phyloP scores from a whole-genome alignment of 2,329 filamentous ascomycete genomes.

The Ascochyta pisi region DNA sequence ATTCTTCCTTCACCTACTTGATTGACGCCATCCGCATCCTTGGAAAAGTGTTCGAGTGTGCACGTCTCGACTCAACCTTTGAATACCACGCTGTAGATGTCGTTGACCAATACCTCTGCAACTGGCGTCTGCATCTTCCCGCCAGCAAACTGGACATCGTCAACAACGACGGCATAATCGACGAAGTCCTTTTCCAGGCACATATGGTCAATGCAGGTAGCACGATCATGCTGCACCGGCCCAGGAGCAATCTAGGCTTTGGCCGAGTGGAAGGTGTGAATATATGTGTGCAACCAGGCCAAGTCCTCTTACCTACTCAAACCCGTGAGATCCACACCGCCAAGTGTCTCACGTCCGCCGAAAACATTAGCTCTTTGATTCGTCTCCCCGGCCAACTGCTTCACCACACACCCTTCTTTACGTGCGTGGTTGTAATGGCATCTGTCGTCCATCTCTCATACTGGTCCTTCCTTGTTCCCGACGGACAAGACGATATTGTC shows the following conservation, averaged over 20 bases:
- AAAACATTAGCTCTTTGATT: slow-evolving; percentile 76
- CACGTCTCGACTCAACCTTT: slow-evolving; percentile 43
- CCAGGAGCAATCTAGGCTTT: slow-evolving; percentile 49
- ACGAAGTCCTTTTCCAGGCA: slow-evolving; percentile 92
- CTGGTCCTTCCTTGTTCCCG: slow-evolving; percentile 65
- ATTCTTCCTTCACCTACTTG: slow-evolving; percentile 85
- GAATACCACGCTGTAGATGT: slow-evolving; percentile 58
- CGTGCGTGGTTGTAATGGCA: slow-evolving; percentile 51
- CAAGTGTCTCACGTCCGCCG: slow-evolving; percentile 81
- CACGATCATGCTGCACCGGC: slow-evolving; percentile 54
- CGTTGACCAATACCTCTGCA: slow-evolving; percentile 68
- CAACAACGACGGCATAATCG: slow-evolving; percentile 69
- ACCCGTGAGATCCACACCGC: slow-evolving; percentile 71
- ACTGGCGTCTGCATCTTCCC: slow-evolving; percentile 83
- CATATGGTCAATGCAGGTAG: slow-evolving; percentile 70
- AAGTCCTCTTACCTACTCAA: slow-evolving; percentile 59
- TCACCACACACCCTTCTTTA: slow-evolving; percentile 65
- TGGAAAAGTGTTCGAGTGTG: slow-evolving; percentile 71
- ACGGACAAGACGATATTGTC: slow-evolving; percentile 68
- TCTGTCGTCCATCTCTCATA: slow-evolving; percentile 64
- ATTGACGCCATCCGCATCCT: slow-evolving; percentile 82
- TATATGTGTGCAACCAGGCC: slow-evolving; percentile 68
- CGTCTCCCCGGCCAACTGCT: slow-evolving; percentile 75
- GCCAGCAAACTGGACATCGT: slow-evolving; percentile 73
- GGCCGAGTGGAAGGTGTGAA: slow-evolving; percentile 54